Base-by-base conservation (phyloP, 768 basidiomycete species). In the Leccinum fibrillosum region DNA sequence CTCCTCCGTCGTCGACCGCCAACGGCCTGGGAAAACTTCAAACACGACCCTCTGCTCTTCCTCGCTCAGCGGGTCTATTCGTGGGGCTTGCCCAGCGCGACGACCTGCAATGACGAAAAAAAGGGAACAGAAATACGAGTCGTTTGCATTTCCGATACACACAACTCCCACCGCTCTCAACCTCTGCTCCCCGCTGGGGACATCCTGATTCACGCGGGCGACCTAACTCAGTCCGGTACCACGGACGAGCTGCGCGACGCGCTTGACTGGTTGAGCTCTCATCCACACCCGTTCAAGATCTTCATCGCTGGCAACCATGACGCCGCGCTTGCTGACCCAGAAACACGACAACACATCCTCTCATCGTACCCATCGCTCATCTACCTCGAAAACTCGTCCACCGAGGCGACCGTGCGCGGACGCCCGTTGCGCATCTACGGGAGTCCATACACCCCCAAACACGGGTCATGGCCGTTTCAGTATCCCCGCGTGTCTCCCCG, bases 261-360 rank as follows among this genome's bases (percentile, higher is more conserved):
- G 2, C 56, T 60, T 44, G 59, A 49, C 34, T 60, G 56, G 59
- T 17, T 58, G 30, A 58, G 52, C 26, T 44, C 57, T 45, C 49
- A 54, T 26, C 49, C 59, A 13, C 59, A 60, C 34, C 59, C 59
- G 5, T 6, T 59, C 49, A 60, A 60, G 21, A 35, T 60, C 8
- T 53, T 59, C 11, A 15, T 60, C 39, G 59, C 59, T 4, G 59
- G 59, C 52, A 60, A 60, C 57, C 59, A 60, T 28, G 52, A 60
- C 42, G 32, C 48, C 34, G 32, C 52, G 15, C 52, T 59, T 8
- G 57, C 59, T 26, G 32, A 50, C 39, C 52, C 34, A 3, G 52
- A 50, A 15, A 59, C 59, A 8, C 19, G 49, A 15, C 32, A 28
- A 23, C 15, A 35, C 21, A 23, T 54, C 19, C 56, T 58, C n/a